Evolutionary conservation across 805 yeast species (phyloP).

Genomic region (Clavispora carvajalis): DNA sequence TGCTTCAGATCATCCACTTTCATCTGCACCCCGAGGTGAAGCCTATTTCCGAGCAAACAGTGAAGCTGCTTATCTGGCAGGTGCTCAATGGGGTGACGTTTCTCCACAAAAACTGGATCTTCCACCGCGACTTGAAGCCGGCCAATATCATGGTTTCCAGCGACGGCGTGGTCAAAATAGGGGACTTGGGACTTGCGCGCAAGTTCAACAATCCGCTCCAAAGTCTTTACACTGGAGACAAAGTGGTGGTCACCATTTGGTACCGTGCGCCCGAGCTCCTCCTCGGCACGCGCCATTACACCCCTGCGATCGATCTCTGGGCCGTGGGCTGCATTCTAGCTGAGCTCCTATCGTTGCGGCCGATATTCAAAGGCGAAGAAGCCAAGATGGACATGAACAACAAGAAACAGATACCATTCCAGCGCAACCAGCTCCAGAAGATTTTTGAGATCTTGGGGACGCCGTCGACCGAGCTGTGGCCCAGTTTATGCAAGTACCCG

Average conservation of each 20-base stretch:
- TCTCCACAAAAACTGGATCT: conserved; percentile 91
- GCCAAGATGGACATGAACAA: conserved; percentile 79
- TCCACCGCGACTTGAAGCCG: conserved; percentile 94
- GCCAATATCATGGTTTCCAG: conserved; percentile 95
- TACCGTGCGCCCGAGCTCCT: conserved; percentile 89
- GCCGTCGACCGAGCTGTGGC: conserved; percentile 78
- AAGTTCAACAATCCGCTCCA: conserved; percentile 83
- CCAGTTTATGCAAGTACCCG: conserved; percentile 72
- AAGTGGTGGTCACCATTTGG: conserved; percentile 96
- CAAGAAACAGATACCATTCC: conserved; percentile 90
- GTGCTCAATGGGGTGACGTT: conserved; percentile 86
- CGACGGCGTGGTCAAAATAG: conserved; percentile 89
- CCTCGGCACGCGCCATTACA: conserved; percentile 87
- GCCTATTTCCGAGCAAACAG: conserved; percentile 70
- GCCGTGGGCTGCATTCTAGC: conserved; percentile 95
- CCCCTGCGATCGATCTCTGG: conserved; percentile 92
- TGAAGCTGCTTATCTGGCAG: conserved; percentile 89
- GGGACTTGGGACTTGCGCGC: conserved; percentile 90
- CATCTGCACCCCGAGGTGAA: conserved; percentile 86
- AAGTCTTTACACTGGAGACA: conserved; percentile 84
- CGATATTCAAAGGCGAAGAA: conserved; percentile 96
- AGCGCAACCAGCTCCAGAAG: conserved; percentile 84
- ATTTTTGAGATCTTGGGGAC: conserved; percentile 92
- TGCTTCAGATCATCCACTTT: conserved; percentile 87
- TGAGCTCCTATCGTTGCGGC: conserved; percentile 80